These are phyloP conservation scores for Rubroshorea leprosula DNA, from an alignment of 345 rosid genomes.

Conservation along the genomic window DNA sequence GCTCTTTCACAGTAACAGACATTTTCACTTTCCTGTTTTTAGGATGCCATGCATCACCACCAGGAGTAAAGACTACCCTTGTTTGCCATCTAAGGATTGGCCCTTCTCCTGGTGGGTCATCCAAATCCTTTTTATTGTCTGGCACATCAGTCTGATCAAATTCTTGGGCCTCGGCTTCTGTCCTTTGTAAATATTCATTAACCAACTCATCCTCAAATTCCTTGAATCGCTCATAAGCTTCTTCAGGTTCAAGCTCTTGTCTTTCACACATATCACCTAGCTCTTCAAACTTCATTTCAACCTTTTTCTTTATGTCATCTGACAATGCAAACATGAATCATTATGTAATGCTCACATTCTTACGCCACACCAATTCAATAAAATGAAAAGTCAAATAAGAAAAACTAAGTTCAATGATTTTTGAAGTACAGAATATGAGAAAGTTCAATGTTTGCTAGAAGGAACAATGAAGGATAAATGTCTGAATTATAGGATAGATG, in stretches of 20 bases:
- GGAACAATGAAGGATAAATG: too few relatives aligned
- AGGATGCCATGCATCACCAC: conserved; percentile 99
- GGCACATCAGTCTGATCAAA: conserved; percentile 52
- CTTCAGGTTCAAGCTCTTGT: conserved; percentile 67
- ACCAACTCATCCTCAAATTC: conserved; percentile 86
- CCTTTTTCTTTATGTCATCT: conserved; percentile 84
- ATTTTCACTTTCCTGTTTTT: conserved; percentile 90
- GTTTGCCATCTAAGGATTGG: conserved; percentile 92
- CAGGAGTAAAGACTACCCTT: conserved; percentile 79
- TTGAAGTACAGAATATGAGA: too few relatives aligned
- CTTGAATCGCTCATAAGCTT: conserved; percentile 77
- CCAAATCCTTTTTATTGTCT: conserved; percentile 40
- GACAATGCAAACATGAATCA: conserved; percentile 14
- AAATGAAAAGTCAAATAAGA: background rate
- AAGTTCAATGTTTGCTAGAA: too few relatives aligned
- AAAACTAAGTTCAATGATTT: too few relatives aligned
- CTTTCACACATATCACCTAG: conserved; percentile 84
- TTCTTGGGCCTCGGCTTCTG: conserved; percentile 58
- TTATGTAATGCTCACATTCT: background rate
- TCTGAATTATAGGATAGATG: too few relatives aligned
- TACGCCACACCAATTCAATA: background rate
- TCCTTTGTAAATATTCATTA: conserved; percentile 49
- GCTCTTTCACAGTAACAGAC: conserved; percentile 91
- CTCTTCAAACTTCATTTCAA: conserved; percentile 70
- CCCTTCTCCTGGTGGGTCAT: conserved; percentile 89